Evolutionary conservation across 2,329 filamentous ascomycete genomes (phyloP), one percentile per base, ranked within the genome.

Genomic region (Aureobasidium melanogenum): DNA sequence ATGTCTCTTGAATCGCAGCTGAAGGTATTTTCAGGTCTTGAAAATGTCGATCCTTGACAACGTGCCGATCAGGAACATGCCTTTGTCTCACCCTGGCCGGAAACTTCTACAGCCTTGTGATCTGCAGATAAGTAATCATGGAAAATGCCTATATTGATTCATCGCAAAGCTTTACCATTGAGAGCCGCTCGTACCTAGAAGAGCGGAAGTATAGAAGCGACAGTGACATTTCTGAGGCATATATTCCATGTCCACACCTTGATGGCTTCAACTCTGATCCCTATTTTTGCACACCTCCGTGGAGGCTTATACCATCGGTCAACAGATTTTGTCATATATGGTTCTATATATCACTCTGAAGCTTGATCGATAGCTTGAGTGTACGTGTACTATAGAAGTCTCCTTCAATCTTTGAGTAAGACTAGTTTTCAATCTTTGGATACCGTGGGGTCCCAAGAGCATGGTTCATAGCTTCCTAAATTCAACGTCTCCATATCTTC

Each of bases 401-500:
- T 14, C 30, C 30, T 32, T 10, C 28, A 32, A 9, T 32, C 9
- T 2, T 32, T 10, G 30, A 32, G 28, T 32, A 9, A 8, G 30
- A 12, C 63, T 67, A 76, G 66, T 77, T 75, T 56, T 63, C 66
- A 63, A 70, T 75, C 14, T 69, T 71, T 6, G 8, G 30, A 32
- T 6, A 10, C 9, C 0, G 78, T 80, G 8, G 83, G 84, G 70
- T 85, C 83, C 83, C 83, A 85, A 56, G 79, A 75, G 64, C 81
- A 83, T 48, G 81, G 81, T 63, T 79, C 76, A 70, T 86, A 85
- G 46, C 77, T 75, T 30, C 76, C 75, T 1, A 80, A 84, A 50
- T 82, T 74, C 63, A 87, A 69, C 19, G 67, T 74, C 65, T 79
- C 72, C 82, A 87, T 83, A 51, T 87, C 84, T 60, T 82, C 80